Evolutionary conservation across 768 basidiomycete genomes (phyloP).

Genomic region (Termitomyces titanicus): DNA sequence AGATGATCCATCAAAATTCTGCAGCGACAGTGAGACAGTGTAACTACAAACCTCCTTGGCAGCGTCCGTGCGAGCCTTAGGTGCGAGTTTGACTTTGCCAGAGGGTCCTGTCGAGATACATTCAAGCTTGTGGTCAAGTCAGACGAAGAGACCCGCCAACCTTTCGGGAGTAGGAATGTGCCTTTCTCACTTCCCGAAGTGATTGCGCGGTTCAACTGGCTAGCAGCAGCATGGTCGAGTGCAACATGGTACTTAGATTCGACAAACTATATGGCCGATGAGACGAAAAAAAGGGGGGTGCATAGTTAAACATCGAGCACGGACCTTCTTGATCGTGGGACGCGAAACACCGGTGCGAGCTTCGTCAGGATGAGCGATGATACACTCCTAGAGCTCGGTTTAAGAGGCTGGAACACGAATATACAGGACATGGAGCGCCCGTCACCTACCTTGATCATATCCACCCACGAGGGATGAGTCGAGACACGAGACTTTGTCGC

Average conservation of each 20-base stretch:
- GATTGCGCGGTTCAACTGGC: slow-evolving; percentile 83
- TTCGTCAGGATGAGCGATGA: slow-evolving; percentile 67
- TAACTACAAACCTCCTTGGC: slow-evolving; percentile 42
- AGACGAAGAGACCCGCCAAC: slow-evolving; percentile 19
- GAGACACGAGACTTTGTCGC: slow-evolving; percentile 33
- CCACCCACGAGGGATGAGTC: slow-evolving; percentile 66
- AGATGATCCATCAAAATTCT: slow-evolving; percentile 4
- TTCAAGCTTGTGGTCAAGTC: slow-evolving; percentile 5
- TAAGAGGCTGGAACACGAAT: slow-evolving; percentile 11
- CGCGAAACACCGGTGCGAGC: slow-evolving; percentile 76
- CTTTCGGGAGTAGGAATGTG: slow-evolving; percentile 48
- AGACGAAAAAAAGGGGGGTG: slow-evolving; percentile 11
- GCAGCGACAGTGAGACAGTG: background rate
- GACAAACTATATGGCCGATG: slow-evolving; percentile 53
- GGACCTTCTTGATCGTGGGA: slow-evolving; percentile 75
- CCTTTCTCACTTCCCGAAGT: slow-evolving; percentile 45
- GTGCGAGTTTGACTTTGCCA: slow-evolving; percentile 41
- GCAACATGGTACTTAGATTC: slow-evolving; percentile 80
- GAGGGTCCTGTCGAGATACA: slow-evolving; percentile 22
- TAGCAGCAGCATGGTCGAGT: slow-evolving; percentile 66
- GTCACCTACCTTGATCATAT: slow-evolving; percentile 71
- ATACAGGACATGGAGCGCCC: background rate
- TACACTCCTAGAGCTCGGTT: slow-evolving; percentile 52
- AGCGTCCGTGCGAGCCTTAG: slow-evolving; percentile 57
- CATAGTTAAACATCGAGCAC: slow-evolving; percentile 14